These are phyloP conservation scores for Spathaspora girioi DNA, from an alignment of 805 yeast species.

Conservation along the genomic window DNA sequence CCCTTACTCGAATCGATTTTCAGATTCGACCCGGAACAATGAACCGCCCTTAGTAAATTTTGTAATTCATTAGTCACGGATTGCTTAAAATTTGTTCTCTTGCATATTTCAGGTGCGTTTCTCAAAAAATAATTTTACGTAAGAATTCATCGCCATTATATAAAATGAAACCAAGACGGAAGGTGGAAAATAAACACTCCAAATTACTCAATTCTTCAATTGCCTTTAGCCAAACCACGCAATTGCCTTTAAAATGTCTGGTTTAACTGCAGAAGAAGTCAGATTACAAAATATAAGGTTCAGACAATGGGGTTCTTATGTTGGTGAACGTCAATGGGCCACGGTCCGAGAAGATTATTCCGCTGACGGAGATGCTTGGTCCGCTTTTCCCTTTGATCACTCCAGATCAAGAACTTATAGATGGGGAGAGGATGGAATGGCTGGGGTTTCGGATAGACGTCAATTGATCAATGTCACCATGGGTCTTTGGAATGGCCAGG, in stretches of 20 bases:
- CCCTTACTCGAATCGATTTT: too few species aligned
- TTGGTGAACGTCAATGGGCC: conserved; percentile 86
- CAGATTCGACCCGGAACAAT: too few species aligned
- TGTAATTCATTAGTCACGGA: neutral
- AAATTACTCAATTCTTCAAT: neutral
- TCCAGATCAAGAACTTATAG: conserved; percentile 77
- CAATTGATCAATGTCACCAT: conserved; percentile 73
- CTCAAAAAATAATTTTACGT: neutral
- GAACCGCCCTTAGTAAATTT: neutral
- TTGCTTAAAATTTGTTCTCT: neutral
- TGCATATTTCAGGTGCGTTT: neutral
- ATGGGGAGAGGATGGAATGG: conserved; percentile 96
- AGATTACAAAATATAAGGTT: conserved; percentile 52
- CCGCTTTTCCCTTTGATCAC: conserved; percentile 80
- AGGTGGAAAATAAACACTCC: neutral
- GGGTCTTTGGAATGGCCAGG: conserved; percentile 91
- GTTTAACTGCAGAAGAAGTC: conserved; percentile 34
- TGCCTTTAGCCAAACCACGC: neutral
- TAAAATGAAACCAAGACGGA: neutral
- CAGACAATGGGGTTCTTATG: conserved; percentile 90
- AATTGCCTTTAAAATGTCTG: conserved; percentile 5
- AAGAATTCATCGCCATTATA: neutral
- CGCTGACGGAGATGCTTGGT: conserved; percentile 85
- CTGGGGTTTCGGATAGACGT: conserved; percentile 83
- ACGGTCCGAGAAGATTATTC: conserved; percentile 89